Percentiles rank a stretch among this genome's conserved stretches.
Evolutionary conservation across 257 asterid species (phyloP).

Genomic region (Solanum microdontum): DNA sequence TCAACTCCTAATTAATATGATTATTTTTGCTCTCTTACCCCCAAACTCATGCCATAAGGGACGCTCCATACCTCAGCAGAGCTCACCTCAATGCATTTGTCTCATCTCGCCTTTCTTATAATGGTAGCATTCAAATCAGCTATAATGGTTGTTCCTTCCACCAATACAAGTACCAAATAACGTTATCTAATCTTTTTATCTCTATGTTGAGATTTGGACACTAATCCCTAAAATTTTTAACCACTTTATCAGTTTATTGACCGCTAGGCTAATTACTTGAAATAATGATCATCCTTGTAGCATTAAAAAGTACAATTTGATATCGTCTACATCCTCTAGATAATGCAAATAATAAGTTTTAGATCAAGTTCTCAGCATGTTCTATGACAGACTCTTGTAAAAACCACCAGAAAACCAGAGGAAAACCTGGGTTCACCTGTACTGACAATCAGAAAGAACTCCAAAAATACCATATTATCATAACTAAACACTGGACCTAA

Average conservation of each 20-base stretch:
- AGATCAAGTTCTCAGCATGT: not conserved
- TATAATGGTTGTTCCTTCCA: not conserved
- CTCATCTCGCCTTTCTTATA: not conserved
- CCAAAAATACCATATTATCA: not conserved
- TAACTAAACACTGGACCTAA: not conserved
- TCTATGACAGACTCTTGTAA: not conserved
- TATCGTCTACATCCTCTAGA: not conserved
- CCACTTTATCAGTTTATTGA: not conserved
- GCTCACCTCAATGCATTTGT: not conserved
- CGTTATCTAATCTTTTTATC: not conserved
- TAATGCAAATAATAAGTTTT: not conserved
- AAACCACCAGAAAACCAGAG: not conserved
- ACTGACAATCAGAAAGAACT: not conserved
- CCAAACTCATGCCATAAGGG: not conserved
- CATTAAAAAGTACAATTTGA: not conserved
- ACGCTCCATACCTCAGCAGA: not conserved
- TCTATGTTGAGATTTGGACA: not conserved
- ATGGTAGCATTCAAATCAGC: not conserved
- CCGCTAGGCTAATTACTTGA: not conserved
- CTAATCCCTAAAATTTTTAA: not conserved
- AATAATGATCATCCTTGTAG: not conserved
- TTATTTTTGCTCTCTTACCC: not conserved
- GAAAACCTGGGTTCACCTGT: not conserved
- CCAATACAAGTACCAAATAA: not conserved
- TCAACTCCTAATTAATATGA: not conserved